These are phyloP conservation scores for Debaryomyces robertsiae DNA, from an alignment of 1,139 yeast genomes.

Conservation along the genomic window DNA sequence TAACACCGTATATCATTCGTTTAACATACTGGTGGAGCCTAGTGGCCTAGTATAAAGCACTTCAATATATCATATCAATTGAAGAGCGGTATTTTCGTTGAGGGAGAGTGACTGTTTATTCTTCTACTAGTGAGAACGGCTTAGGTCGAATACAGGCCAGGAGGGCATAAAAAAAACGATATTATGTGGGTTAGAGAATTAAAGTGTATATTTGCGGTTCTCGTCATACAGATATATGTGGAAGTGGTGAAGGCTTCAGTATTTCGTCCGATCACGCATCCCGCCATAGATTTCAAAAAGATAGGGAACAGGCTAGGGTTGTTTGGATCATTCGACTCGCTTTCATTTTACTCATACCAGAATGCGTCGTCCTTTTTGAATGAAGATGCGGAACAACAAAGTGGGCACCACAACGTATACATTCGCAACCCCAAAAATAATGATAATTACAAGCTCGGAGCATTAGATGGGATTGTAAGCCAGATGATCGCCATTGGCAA, in stretches of 20 bases:
- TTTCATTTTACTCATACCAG: slow-evolving; percentile 56
- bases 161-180: too few species aligned
- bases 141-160: too few species aligned
- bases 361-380: slow-evolving; percentile 46
- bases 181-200: not conserved
- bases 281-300: slow-evolving; percentile 32
- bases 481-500: slow-evolving; percentile 30
- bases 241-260: slow-evolving; percentile 7
- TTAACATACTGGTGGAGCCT: not conserved
- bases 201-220: not conserved
- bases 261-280: slow-evolving; percentile 25
- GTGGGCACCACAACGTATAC: slow-evolving; percentile 26
- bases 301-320: slow-evolving; percentile 54
- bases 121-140: too few species aligned
- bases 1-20: not conserved
- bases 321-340: slow-evolving; percentile 65
- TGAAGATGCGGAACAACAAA: slow-evolving; percentile 4
- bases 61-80: too few species aligned
- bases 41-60: too few species aligned
- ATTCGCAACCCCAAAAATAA: slow-evolving; percentile 32
- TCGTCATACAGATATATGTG: slow-evolving; percentile 1
- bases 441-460: slow-evolving; percentile 33
- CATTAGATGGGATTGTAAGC: slow-evolving; percentile 37
- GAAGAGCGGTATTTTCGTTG: too few species aligned
- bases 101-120: too few species aligned